Base-by-base conservation (phyloP, 140 eudicot genomes). In the Stevia rebaudiana region DNA sequence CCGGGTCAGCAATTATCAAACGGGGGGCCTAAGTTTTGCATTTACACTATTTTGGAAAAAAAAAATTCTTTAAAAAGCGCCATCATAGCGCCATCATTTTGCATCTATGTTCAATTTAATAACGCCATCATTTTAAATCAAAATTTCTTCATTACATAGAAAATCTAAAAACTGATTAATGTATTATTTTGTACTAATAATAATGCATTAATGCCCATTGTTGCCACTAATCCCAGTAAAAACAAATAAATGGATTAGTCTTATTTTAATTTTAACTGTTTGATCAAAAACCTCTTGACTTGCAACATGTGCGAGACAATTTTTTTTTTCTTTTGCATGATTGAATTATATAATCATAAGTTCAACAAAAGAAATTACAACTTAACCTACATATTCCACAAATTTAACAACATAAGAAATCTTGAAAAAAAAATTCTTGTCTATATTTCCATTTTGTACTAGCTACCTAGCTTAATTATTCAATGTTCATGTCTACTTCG, bases 401-500 rank as follows among this genome's bases (percentile, higher is more conserved):
- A 74, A 59, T 21, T 60, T 40, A 31, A 56, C 56, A 49, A 51
- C 63, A 67, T 16, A 66, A 68, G 53, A 28, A 19, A 56, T 35
- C 61, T 35, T 48, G 35, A 36, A 74, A 66, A 39, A 39, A 44
- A 53, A 49, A 50, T 68, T 67, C 68, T 67, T 59, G 56, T 74
- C 73, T 68, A 43, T 18, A 56, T 67, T 74, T 28, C 39, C 65
- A 3, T 43, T 63, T 35, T 62, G 56, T 73, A 75, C 68, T 11
- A 74, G 69, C 33, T 40, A 61, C 61, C 74, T 60, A 30, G 48
- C 7, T 43, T 7, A 46, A 50, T 31, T 8, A 15, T 22, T 66
- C 73, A 60, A 64, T 53, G 60, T 55, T 64, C 81, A 21, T 60
- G 84, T 22, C 69, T 64, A 63, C 86, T 70, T 46, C 82, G 71